These are phyloP conservation scores for Chaetomiaceae sp. DNA, from an alignment of 2,329 filamentous ascomycete genomes.

Conservation along the genomic window DNA sequence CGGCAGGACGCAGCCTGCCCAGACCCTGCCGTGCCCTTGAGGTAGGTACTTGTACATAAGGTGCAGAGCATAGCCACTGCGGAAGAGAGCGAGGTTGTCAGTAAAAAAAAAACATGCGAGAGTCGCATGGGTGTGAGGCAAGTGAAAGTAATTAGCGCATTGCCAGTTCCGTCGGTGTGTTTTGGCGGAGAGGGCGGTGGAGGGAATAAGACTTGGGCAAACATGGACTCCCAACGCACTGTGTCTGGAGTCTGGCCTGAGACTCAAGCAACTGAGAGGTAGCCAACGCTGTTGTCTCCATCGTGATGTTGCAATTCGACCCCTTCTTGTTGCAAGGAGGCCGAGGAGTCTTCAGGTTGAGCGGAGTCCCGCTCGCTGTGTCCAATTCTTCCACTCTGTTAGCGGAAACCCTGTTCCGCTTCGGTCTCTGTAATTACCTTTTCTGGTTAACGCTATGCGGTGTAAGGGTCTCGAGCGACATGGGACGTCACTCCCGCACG, in stretches of 20 bases:
- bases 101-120: background rate
- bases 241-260: too few species aligned
- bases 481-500: constrained; percentile 1
- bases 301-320: too few species aligned
- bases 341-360: too few species aligned
- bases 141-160: constrained; percentile 10
- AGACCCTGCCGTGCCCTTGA: background rate
- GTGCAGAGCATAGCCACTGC: background rate
- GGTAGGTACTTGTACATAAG: background rate
- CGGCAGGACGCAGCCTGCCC: constrained; percentile 8
- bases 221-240: too few species aligned
- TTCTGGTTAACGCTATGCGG: background rate
- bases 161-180: too few species aligned
- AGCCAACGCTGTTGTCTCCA: too few species aligned
- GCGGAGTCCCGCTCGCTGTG: too few species aligned
- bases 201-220: background rate
- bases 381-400: background rate
- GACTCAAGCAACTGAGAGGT: too few species aligned
- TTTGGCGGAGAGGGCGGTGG: background rate
- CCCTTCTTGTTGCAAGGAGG: too few species aligned
- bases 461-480: background rate
- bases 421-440: background rate
- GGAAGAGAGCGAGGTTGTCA: background rate
- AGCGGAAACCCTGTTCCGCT: background rate
- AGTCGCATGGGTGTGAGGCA: background rate